Base-by-base conservation (phyloP, 2,329 filamentous ascomycete genomes). In the Fusarium begoniae region DNA sequence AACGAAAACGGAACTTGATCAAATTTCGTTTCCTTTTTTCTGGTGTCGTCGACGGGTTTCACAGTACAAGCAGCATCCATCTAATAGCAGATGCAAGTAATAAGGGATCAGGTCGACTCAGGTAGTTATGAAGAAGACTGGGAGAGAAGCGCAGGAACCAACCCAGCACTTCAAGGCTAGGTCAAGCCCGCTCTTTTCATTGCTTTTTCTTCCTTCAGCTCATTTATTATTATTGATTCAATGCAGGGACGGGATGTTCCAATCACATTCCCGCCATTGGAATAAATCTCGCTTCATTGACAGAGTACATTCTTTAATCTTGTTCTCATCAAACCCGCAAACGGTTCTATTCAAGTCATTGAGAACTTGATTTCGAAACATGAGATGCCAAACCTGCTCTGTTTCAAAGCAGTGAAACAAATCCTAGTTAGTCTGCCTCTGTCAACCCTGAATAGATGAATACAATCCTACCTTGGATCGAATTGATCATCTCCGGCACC, bases 381-480 rank as follows among this genome's bases (percentile, higher is more conserved):
- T 55, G 37, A 53, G 18, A 66, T 70, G 30, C 53, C 48, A 70
- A 66, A 48, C 32, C 48, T 40, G n/a, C 26, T 20, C 48, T 51
- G 35, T 70, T 60, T 60, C 62, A 57, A 55, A 60, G 32, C 65
- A 53, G 30, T 59, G 69, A 73, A 70, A 73, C 70, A 45, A 58
- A 65, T 51, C 67, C 65, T 63, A 53, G 58, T 53, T 50, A 22
- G 26, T 53, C 57, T 32, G 26, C 45, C 20, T 26, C 41, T 28
- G 28, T 56, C 41, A 24, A 43, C 40, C 51, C 24, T 66, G 37
- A 68, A 60, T 62, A 26, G 60, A 67, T 53, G 32, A 40, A 53
- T 17, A 48, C 45, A 30, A 48, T 61, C 43, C 50, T 67, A 58
- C 51, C 38, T 32, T 44, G 38, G 28, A 35, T 62, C 44, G 43